Evolutionary conservation across 75 land plant species (phyloP).

Genomic region (Picea glauca): DNA sequence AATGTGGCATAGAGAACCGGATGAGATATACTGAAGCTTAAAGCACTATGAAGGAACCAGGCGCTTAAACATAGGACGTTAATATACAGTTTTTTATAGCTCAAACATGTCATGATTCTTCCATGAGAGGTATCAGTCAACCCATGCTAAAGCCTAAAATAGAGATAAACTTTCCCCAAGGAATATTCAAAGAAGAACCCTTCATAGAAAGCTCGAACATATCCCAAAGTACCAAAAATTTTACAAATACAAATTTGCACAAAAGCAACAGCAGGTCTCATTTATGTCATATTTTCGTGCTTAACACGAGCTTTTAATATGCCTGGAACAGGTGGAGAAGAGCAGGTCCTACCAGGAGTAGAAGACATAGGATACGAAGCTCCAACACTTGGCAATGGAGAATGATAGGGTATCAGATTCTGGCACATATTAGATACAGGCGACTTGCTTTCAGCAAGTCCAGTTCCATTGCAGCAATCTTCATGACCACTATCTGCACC

Average conservation of each 20-base stretch:
- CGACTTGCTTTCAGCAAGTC: slow-evolving; percentile 29
- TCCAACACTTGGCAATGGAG: not conserved
- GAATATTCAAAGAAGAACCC: not conserved
- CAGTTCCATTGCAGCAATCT: slow-evolving; percentile 22
- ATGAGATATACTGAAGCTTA: not conserved
- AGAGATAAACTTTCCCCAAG: not conserved
- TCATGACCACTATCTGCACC: slow-evolving; percentile 30
- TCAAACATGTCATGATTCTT: not conserved
- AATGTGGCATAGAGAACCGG: not conserved
- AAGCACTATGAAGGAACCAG: not conserved
- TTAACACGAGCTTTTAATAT: slow-evolving; percentile 29
- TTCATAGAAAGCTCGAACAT: not conserved
- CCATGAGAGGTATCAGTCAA: not conserved
- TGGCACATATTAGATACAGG: slow-evolving; percentile 19
- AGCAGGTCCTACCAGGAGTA: slow-evolving; percentile 8
- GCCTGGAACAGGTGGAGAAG: slow-evolving; percentile 22
- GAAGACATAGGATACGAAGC: not conserved
- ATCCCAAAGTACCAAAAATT: not conserved
- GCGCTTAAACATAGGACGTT: not conserved
- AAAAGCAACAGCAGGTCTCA: not conserved
- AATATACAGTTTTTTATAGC: slow-evolving; percentile 6
- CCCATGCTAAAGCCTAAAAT: not conserved
- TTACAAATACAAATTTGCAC: slow-evolving; percentile 8
- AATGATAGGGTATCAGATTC: slow-evolving; percentile 16
- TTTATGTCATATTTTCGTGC: slow-evolving; percentile 14